Percentiles rank a stretch among this genome's conserved stretches.
phyloP scores from a whole-genome alignment of 2,329 filamentous ascomycete genomes.

The Aspergillus sojae region DNA sequence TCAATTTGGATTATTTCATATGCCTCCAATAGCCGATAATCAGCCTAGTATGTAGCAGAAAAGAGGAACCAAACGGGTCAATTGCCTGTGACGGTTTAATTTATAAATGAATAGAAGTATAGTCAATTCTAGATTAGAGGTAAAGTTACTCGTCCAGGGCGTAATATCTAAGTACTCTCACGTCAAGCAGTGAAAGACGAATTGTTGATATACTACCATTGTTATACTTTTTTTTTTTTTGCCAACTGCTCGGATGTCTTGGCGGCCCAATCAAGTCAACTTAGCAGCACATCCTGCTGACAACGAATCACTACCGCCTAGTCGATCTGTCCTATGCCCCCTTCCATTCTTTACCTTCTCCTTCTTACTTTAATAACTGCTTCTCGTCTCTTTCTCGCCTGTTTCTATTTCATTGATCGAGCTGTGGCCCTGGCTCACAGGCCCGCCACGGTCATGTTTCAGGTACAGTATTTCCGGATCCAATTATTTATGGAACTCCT shows the following conservation, averaged over 20 bases:
- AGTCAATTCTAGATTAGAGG: neutral
- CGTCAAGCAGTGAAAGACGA: neutral
- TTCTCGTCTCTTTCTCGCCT: conserved; percentile 13
- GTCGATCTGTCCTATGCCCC: conserved; percentile 9
- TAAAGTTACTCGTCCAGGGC: neutral
- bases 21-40: no score
- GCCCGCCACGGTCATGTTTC: conserved; percentile 34
- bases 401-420: conserved; percentile 16
- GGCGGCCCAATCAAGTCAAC: neutral
- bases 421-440: conserved; percentile 23
- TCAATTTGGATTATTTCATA: no score
- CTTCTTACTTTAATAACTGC: conserved; percentile 14
- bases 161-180: no score
- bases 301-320: neutral
- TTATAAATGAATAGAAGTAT: neutral
- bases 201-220: neutral
- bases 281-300: neutral
- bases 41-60: neutral
- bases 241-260: neutral
- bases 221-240: neutral
- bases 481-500: conserved; percentile 2
- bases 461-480: conserved; percentile 25
- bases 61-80: neutral
- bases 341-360: conserved; percentile 15
- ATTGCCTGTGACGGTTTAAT: neutral